Evolutionary conservation across 2,329 filamentous ascomycete genomes (phyloP).

Genomic region (Hirsutella rhossiliensis): DNA sequence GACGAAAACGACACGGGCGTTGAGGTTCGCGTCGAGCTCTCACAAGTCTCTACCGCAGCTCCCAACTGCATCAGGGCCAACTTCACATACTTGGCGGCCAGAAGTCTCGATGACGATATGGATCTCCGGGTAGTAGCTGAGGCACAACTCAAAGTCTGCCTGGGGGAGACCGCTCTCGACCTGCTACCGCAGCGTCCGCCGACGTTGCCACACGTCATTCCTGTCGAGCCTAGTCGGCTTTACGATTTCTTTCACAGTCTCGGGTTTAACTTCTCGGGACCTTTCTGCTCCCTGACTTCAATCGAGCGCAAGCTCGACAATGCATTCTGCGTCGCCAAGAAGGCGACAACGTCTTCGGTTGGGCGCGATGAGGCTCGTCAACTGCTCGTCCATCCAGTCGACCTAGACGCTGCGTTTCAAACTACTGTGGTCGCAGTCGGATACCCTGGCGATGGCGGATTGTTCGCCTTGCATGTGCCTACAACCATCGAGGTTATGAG

Average conservation of each 20-base stretch:
- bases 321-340: not conserved
- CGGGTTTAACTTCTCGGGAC: constrained; percentile 10
- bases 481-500: constrained; percentile 11
- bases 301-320: not conserved
- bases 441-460: constrained; percentile 18
- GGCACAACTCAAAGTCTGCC: not conserved
- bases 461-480: constrained; percentile 20
- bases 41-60: not conserved
- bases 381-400: constrained; percentile 19
- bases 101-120: not conserved
- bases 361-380: not conserved
- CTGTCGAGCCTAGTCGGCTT: not conserved
- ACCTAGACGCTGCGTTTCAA: constrained; percentile 24
- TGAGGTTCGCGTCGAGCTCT: constrained; percentile 5
- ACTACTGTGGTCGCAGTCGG: constrained; percentile 17
- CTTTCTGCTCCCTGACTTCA: constrained; percentile 8
- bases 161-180: too few species aligned
- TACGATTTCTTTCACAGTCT: not conserved
- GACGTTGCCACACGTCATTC: not conserved
- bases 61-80: not conserved
- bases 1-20: constrained; percentile 5
- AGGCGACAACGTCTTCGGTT: constrained; percentile 3
- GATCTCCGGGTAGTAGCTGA: not conserved
- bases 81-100: not conserved
- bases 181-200: not conserved